These are phyloP conservation scores for Trichoderma simmonsii DNA, from an alignment of 2,329 filamentous ascomycete genomes.

Conservation along the genomic window DNA sequence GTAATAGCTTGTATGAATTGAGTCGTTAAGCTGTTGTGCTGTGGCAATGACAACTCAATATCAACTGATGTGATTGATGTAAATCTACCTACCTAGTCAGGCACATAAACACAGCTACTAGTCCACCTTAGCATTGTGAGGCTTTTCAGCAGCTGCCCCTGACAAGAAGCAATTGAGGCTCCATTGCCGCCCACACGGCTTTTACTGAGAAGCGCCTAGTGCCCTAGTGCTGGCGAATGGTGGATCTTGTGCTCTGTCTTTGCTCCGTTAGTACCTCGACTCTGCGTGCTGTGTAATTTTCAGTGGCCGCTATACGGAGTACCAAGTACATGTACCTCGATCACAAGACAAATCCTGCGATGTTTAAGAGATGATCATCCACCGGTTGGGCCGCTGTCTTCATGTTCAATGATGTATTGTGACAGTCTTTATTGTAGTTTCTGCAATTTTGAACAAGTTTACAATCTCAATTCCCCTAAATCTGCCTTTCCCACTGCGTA, in stretches of 20 bases:
- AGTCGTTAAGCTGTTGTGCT: not conserved
- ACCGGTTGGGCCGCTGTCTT: not conserved
- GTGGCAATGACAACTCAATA: not conserved
- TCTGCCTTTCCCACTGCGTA: not conserved
- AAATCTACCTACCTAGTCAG: not conserved
- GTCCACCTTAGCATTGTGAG: not conserved
- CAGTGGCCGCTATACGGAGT: not conserved
- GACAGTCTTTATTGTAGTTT: accelerated
- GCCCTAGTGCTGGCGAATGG: not conserved
- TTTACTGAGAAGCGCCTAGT: not conserved
- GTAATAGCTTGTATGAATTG: not conserved
- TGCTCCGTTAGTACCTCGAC: not conserved
- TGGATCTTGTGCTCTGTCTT: not conserved
- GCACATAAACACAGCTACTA: not conserved
- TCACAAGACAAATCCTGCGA: not conserved
- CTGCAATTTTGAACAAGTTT: not conserved
- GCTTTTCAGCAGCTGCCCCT: not conserved
- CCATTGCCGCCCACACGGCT: not conserved
- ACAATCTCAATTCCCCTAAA: not conserved
- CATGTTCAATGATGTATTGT: not conserved
- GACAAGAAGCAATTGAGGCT: not conserved
- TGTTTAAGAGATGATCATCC: not conserved
- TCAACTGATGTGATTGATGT: not conserved
- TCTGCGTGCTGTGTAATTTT: not conserved
- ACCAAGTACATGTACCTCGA: not conserved